Evolutionary conservation across 2,329 filamentous ascomycete species (phyloP), one percentile per base, ranked within the genome.

Genomic region (Celoporthe dispersa): DNA sequence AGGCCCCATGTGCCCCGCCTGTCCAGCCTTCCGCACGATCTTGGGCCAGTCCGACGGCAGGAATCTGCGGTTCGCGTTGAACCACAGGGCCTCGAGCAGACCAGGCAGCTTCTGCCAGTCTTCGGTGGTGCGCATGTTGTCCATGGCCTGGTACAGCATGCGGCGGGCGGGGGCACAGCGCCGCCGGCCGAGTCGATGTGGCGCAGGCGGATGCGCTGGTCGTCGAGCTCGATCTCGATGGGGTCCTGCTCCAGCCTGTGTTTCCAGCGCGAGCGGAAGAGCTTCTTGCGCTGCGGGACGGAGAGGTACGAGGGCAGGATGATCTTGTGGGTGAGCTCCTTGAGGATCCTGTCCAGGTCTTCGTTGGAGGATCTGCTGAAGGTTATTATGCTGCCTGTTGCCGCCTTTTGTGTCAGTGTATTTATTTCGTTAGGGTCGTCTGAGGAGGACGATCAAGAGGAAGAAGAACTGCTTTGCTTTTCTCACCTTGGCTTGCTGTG

Each of bases 271-370:
- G 76, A 73, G 70, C 82, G 80, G 79, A 84, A 85, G 74, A 92
- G 79, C 70, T 86, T 82, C 73, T 85, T 81, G 74, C 83, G 85
- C 79, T 91, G 86, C 65, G 80, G 78, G 37, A 77, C 69, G 31
- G 84, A 82, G 37, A 92, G 86, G 76, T 89, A 86, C 41, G 84
- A 79, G n/a, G 89, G 89, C 57, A 92, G 79, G 77, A 92, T 86
- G 77, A 90, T 84, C 74, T 86, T 86, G 61, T 84, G 79, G 73
- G 89, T 87, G 76, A 91, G 84, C 31, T 75, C 78, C 55, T 79
- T 77, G 71, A 92, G 85, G 41, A 84, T 75, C 16, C 77, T 70
- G 77, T 90, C 85, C 71, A 92, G 84, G 68, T 87, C 81, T 31
- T 81, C 73, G 59, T 85, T 85, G 19, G 86, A 86, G 5, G 87